Percentiles rank a stretch among this genome's conserved stretches.
phyloP scores from a whole-genome alignment of 2,329 filamentous ascomycete species.

The Xylariaceae sp. region DNA sequence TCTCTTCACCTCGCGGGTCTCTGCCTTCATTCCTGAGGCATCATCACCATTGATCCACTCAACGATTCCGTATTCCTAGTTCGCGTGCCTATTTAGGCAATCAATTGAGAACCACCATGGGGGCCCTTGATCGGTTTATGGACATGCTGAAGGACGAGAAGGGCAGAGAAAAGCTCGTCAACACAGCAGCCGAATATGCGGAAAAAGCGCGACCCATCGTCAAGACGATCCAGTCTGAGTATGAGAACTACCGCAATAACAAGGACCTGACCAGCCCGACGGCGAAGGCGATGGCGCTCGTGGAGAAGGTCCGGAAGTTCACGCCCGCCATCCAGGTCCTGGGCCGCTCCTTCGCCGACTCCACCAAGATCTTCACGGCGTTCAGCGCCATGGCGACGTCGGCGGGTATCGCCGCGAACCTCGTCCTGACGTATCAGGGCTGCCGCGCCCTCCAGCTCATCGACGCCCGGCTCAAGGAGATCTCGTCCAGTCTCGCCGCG shows the following conservation, averaged over 20 bases:
- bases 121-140: neutral
- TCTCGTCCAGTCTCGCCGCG: conserved; percentile 31
- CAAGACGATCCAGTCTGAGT: conserved; percentile 5
- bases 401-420: conserved; percentile 33
- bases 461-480: conserved; percentile 33
- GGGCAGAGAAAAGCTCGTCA: neutral
- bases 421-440: conserved; percentile 35
- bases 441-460: conserved; percentile 35
- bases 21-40: neutral
- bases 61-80: neutral
- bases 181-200: neutral
- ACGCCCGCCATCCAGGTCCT: conserved; percentile 35
- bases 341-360: conserved; percentile 34
- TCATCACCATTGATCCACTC: neutral
- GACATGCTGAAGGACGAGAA: neutral
- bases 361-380: conserved; percentile 29
- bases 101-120: neutral
- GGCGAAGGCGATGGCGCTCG: neutral
- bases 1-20: neutral
- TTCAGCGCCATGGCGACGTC: conserved; percentile 32
- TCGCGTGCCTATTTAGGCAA: neutral
- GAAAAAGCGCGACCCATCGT: conserved; percentile 2
- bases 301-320: conserved; percentile 17
- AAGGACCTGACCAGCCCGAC: neutral
- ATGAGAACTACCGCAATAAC: neutral